Evolutionary conservation across 2,329 filamentous ascomycete genomes (phyloP), one percentile per base, ranked within the genome.

Genomic region (Cladosporium sp.): DNA sequence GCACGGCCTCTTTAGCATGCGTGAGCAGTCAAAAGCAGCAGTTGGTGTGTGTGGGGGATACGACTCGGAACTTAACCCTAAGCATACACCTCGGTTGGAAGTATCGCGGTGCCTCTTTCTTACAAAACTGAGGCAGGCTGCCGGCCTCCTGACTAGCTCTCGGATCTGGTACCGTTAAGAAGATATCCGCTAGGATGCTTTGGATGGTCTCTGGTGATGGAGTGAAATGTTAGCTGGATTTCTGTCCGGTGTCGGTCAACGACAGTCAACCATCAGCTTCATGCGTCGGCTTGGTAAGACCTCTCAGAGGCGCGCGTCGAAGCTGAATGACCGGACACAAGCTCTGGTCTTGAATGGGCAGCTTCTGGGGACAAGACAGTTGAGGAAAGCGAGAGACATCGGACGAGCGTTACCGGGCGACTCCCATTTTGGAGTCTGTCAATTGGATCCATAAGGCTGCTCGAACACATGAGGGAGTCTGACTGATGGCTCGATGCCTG

Each of bases 11-110:
- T 77, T 70, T 73, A 73, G 42, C 42, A 32, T 15, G 18, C 11
- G 32, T 39, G 34, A 50, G 36, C 41, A 34, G 24, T 34, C 41
- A 51, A 17, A 7, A 17, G 48, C 48, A 51, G 41, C 48, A 27
- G 15, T 29, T 37, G 48, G 48, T 51, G 50, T 47, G 50, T 24
- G 15, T 37, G 72, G 72, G 80, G 78, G 80, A 85, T 82, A 76
- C 76, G 75, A 75, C 72, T 85, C 84, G 89, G 88, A 91, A 91
- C 88, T 91, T 95, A 96, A 95, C 91, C 91, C 91, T 96, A 96
- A 87, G 80, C 75, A 75, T 71, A 64, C 56, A 74, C 70, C 75
- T 83, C 86, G 87, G 88, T 84, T n/a, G 54, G 63, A 58, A 62
- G 83, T 63, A 50, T 66, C 56, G 55, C 58, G 62, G 56, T 82